Percentiles rank a stretch among this genome's conserved stretches.
Conservation (phyloP, 2,329 filamentous ascomycete genomes). For the Onygena corvina region DNA sequence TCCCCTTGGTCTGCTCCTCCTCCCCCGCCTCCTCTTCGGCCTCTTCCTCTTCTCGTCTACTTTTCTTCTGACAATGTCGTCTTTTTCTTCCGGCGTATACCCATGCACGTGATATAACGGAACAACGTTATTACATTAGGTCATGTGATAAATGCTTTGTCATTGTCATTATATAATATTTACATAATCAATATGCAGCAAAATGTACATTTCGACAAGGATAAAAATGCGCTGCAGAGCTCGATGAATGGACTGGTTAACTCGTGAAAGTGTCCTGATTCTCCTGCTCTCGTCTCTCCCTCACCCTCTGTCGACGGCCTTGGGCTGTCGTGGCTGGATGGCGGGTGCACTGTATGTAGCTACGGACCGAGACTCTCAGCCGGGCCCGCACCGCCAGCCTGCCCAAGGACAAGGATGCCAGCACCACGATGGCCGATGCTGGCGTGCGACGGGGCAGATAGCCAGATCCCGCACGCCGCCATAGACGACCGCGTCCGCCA, state of each 20-base stretch:
- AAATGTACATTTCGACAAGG: no score
- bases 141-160: neutral
- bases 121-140: neutral
- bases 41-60: neutral
- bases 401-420: neutral
- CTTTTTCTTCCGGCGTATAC: no score
- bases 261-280: no score
- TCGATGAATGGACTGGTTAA: no score
- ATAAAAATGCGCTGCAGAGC: no score
- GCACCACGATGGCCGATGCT: slow-evolving; percentile 1
- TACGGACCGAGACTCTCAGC: neutral
- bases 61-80: neutral
- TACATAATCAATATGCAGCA: no score
- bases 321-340: no score
- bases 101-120: no score
- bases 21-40: neutral
- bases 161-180: no score
- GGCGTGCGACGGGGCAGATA: neutral
- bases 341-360: no score
- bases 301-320: no score
- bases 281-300: no score
- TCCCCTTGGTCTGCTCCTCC: neutral
- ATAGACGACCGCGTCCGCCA: neutral
- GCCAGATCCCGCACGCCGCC: neutral
- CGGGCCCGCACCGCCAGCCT: neutral